Base-by-base conservation (phyloP, 1,139 yeast species). In the Yamadazyma sp. region DNA sequence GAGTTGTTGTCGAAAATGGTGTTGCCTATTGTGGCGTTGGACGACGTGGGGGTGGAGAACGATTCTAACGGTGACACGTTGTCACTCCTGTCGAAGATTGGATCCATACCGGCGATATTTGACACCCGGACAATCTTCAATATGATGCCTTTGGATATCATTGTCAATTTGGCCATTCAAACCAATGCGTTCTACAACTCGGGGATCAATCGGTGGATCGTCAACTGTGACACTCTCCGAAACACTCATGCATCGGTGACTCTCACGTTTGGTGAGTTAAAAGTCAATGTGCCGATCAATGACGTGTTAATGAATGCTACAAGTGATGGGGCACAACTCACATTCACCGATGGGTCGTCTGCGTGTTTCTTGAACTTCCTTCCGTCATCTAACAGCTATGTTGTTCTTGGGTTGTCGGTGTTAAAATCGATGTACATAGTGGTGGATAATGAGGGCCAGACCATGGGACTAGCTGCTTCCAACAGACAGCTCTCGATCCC, bases 91-190 rank as follows among this genome's bases (percentile, higher is more conserved):
- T 53, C 73, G 1, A 61, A 58, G 31, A 50, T 54, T 16, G 51
- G 42, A 25, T 56, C 70, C 2, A 57, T 73, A 15, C 85, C 92
- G 0, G 84, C 82, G 0, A 42, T 85, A 9, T 54, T 86, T 20
- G 92, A 86, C 52, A 64, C 86, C 2, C 64, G 87, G 42, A 64
- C 73, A 24, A 47, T 62, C n/a, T 72, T 64, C 52, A 71, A 73
- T 21, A 76, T 68, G 51, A 57, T 86, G 34, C 95, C 95, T 0
- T 62, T 76, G 36, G 70, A 74, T 32, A 56, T 78, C 3, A 64
- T 86, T 34, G 72, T 86, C 35, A 78, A 78, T 49, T 59, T 87
- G 29, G 92, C 95, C 0, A 67, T 84, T 14, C 95, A 86, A 61
- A 65, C 84, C 17, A 82, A 83, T 51, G 95, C 95, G 0, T 75